Conservation (phyloP, 306 rosid species). For the Trifolium repens region DNA sequence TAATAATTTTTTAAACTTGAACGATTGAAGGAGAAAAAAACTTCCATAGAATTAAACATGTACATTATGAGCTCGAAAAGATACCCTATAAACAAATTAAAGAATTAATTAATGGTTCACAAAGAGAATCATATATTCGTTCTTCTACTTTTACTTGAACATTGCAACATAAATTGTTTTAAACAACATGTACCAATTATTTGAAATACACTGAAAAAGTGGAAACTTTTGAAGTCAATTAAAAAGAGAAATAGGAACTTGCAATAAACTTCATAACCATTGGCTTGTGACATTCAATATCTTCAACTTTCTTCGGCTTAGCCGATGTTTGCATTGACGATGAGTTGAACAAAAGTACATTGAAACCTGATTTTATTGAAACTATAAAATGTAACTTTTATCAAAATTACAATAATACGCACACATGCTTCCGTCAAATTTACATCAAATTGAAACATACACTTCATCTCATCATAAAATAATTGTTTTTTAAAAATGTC, state of each 20-base stretch:
- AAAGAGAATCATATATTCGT: constrained; percentile 3
- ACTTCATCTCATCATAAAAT: neutral
- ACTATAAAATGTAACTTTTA: neutral
- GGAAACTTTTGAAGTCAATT: neutral
- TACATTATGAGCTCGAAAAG: neutral
- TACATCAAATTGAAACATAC: neutral
- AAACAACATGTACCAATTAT: neutral
- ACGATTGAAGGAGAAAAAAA: neutral
- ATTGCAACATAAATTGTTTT: constrained; percentile 3
- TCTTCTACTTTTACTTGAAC: neutral
- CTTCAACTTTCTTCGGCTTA: constrained; percentile 10
- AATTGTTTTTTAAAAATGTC: too few relatives aligned
- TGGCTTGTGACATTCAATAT: neutral
- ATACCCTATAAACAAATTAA: neutral
- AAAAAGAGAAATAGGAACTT: neutral
- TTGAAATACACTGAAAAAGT: constrained; percentile 1
- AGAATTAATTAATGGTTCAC: constrained; percentile 6
- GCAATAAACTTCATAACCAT: constrained; percentile 18
- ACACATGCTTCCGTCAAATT: neutral
- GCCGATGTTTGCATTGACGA: neutral
- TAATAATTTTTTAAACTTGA: too few relatives aligned
- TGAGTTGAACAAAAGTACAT: neutral
- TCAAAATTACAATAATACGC: too few relatives aligned
- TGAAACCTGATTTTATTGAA: neutral
- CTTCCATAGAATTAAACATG: neutral